Base-by-base conservation (phyloP, 331 rosid genomes). In the Dryas integrifolia region DNA sequence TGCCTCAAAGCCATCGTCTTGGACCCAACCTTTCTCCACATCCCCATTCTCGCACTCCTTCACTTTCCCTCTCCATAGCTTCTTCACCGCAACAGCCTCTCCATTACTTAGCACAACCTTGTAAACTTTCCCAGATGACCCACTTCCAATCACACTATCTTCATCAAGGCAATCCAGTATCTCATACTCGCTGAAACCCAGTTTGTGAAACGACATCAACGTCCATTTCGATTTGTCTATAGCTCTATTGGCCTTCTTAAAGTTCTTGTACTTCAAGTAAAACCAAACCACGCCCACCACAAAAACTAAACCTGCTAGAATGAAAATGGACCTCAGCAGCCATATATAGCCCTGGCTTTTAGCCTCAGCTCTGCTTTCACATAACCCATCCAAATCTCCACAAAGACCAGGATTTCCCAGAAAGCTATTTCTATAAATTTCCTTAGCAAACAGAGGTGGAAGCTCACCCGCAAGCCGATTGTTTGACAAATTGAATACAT, bases 71-170 rank as follows among this genome's bases (percentile, higher is more conserved):
- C 81, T 82, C 94, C 96, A 85, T 12, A 93, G 85, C 82, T 85
- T 93, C 87, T 93, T 93, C 70, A 93, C 97, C 0, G 98, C 98
- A 12, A 93, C 94, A 13, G 58, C 82, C 47, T 91, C 92, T 0
- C 98, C 98, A 5, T 77, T 85, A 79, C 53, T 48, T 1, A 93
- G 86, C 11, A 85, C 88, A 63, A 91, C 95, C 83, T 93, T 93
- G 89, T 93, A 93, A 5, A 93, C 98, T 71, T 91, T 89, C 70
- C 97, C 97, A 0, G 98, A 93, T 5, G 87, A 83, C 73, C 97
- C 98, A 43, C 86, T 86, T 8, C 98, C 98, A 58, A 93, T 82
- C 72, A 91, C 89, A 65, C 82, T 93, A 77, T 91, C 96, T 72
- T 93, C 97, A 61, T 89, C 98, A 0, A 93, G 97, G 44, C 91